phyloP scores from a whole-genome alignment of 495 filamentous ascomycete species.

The Neurospora sp. region DNA sequence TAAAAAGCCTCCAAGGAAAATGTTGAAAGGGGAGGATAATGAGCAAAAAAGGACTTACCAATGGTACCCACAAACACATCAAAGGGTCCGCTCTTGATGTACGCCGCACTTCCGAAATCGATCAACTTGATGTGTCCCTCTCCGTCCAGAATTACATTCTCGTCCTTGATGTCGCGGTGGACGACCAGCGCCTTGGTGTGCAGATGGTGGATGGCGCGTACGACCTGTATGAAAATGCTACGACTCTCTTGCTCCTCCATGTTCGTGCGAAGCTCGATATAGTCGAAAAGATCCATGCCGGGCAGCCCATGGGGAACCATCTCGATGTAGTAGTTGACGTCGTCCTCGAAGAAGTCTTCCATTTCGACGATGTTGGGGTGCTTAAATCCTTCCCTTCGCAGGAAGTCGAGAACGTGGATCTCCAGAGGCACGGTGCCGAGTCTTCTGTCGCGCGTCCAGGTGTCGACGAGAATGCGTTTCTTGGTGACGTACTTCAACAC shows the following conservation, averaged over 20 bases:
- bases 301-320: conserved; percentile 94
- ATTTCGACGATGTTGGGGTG: conserved; percentile 98
- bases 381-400: conserved; percentile 72
- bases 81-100: conserved; percentile 96
- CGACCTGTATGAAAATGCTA: conserved; percentile 92
- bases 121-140: conserved; percentile 95
- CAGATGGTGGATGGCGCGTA: conserved; percentile 77
- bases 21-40: neutral
- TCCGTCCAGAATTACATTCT: conserved; percentile 92
- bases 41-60: conserved; percentile 46
- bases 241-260: conserved; percentile 93
- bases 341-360: conserved; percentile 97
- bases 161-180: conserved; percentile 97
- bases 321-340: conserved; percentile 97
- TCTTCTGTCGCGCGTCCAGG: conserved; percentile 89
- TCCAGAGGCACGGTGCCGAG: conserved; percentile 96
- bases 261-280: conserved; percentile 90
- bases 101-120: conserved; percentile 95
- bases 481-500: conserved; percentile 99
- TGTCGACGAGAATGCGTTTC: conserved; percentile 92
- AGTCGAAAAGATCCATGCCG: conserved; percentile 98
- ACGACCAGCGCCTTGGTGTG: conserved; percentile 89
- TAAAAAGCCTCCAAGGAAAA: neutral
- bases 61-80: conserved; percentile 99
- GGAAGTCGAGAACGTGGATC: conserved; percentile 94